A percentile compares a stretch with the other conserved stretches of the same genome.
phyloP scores from a whole-genome alignment of 352 stramenopile genomes.

The Plasmopara muralis region DNA sequence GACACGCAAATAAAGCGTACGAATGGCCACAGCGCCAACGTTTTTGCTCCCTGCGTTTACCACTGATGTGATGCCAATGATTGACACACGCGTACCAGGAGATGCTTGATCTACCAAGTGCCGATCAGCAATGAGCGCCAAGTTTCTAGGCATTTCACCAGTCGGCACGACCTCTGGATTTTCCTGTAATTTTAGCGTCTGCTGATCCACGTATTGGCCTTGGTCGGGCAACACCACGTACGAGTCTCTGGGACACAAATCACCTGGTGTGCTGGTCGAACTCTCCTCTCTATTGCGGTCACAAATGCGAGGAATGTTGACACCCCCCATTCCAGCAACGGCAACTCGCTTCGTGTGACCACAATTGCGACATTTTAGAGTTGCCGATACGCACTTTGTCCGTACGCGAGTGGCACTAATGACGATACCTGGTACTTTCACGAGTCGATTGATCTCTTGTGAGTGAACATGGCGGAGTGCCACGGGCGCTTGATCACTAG shows the following conservation, averaged over 20 bases:
- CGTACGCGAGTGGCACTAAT: constrained; percentile 92
- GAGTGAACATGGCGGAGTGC: constrained; percentile 79
- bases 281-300: constrained; percentile 65
- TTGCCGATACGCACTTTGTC: constrained; percentile 90
- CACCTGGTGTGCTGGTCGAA: constrained; percentile 20
- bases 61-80: constrained; percentile 95
- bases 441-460: constrained; percentile 85
- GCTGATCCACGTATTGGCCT: constrained; percentile 94
- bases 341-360: constrained; percentile 64
- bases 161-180: constrained; percentile 95
- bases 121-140: constrained; percentile 93
- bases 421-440: constrained; percentile 95
- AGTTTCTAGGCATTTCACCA: constrained; percentile 96
- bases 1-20: constrained; percentile 93
- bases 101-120: constrained; percentile 93
- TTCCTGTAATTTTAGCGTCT: constrained; percentile 98
- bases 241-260: constrained; percentile 80
- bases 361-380: constrained; percentile 87
- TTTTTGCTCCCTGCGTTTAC: constrained; percentile 81
- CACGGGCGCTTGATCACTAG: constrained; percentile 64
- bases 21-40: constrained; percentile 78
- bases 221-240: constrained; percentile 95
- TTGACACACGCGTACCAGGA: constrained; percentile 92
- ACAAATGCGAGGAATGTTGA: constrained; percentile 81
- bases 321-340: constrained; percentile 54